These are phyloP conservation scores for Fusarium pseudoanthophilum DNA, from an alignment of 2,329 filamentous ascomycete genomes.

Conservation along the genomic window DNA sequence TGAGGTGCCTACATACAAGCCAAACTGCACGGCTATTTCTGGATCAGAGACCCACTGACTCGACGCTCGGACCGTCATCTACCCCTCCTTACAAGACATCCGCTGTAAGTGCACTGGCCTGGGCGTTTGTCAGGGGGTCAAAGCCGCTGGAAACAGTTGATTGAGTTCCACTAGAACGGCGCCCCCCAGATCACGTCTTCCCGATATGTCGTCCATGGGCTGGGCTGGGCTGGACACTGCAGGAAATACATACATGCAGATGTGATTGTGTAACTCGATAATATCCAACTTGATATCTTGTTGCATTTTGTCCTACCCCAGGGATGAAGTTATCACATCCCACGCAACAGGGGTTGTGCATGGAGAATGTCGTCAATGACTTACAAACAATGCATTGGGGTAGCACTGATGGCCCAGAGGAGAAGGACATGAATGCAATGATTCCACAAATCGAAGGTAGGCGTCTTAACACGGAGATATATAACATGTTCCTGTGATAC, in stretches of 20 bases:
- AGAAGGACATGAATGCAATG: conserved; percentile 14
- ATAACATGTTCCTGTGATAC: conserved; percentile 10
- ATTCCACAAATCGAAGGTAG: conserved; percentile 1
- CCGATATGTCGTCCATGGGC: conserved; percentile 14
- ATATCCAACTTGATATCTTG: conserved; percentile 1
- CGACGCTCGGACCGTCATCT: conserved; percentile 29
- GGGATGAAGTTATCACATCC: background rate
- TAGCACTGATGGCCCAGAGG: conserved; percentile 18
- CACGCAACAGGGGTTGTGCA: conserved; percentile 22
- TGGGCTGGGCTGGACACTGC: conserved; percentile 17
- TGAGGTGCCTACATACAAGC: background rate
- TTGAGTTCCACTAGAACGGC: conserved; percentile 30
- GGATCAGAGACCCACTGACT: conserved; percentile 23
- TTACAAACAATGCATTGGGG: conserved; percentile 16
- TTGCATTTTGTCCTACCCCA: background rate
- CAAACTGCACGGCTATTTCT: conserved; percentile 35
- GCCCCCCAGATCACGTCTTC: conserved; percentile 2
- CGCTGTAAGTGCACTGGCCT: conserved; percentile 16
- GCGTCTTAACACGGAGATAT: conserved; percentile 37
- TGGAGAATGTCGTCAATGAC: conserved; percentile 28
- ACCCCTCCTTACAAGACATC: conserved; percentile 2
- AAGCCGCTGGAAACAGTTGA: conserved; percentile 21
- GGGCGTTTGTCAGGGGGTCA: conserved; percentile 19
- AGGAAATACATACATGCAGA: conserved; percentile 36
- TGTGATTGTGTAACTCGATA: conserved; percentile 21